Conservation (phyloP, 1,284 basidiomycete genomes). For the Trichosporon sp. region DNA sequence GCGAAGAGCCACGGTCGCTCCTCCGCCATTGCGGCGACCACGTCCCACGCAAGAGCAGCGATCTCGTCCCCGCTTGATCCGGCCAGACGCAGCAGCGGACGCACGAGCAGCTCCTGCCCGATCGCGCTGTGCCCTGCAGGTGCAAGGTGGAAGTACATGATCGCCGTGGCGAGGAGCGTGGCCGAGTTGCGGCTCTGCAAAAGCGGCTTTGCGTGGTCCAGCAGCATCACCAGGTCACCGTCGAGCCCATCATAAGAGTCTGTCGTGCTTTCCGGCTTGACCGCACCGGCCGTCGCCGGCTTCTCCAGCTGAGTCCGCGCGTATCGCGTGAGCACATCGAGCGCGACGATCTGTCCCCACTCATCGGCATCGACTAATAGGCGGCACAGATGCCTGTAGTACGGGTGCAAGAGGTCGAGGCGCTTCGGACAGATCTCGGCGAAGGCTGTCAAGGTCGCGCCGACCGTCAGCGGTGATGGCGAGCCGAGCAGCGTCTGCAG, state of each 20-base stretch:
- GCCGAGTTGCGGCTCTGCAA: conserved; percentile 81
- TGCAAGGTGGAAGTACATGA: conserved; percentile 67
- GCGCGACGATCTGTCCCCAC: conserved; percentile 83
- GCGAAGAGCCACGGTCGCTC: conserved; percentile 60
- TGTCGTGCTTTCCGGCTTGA: conserved; percentile 12
- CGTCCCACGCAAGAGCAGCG: conserved; percentile 65
- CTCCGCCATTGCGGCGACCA: conserved; percentile 61
- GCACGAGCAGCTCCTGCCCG: conserved; percentile 36
- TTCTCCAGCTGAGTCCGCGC: conserved; percentile 74
- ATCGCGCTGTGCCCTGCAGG: conserved; percentile 49
- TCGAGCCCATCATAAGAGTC: conserved; percentile 62
- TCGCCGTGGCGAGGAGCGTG: conserved; percentile 67
- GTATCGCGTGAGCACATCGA: conserved; percentile 69
- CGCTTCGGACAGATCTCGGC: conserved; percentile 73
- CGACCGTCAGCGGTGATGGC: conserved; percentile 79
- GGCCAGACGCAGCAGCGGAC: conserved; percentile 38
- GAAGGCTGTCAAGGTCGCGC: conserved; percentile 79
- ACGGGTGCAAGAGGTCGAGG: conserved; percentile 78
- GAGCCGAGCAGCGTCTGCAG: conserved; percentile 72
- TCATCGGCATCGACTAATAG: conserved; percentile 86
- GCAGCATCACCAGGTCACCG: conserved; percentile 60
- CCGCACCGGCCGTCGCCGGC: conserved; percentile 50
- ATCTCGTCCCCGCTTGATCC: conserved; percentile 56
- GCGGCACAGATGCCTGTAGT: conserved; percentile 78
- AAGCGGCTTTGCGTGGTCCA: conserved; percentile 67